A percentile compares a stretch with the other conserved stretches of the same genome.
These are phyloP conservation scores for Crataegus laevigata DNA, from an alignment of 306 rosid genomes.

Conservation along the genomic window DNA sequence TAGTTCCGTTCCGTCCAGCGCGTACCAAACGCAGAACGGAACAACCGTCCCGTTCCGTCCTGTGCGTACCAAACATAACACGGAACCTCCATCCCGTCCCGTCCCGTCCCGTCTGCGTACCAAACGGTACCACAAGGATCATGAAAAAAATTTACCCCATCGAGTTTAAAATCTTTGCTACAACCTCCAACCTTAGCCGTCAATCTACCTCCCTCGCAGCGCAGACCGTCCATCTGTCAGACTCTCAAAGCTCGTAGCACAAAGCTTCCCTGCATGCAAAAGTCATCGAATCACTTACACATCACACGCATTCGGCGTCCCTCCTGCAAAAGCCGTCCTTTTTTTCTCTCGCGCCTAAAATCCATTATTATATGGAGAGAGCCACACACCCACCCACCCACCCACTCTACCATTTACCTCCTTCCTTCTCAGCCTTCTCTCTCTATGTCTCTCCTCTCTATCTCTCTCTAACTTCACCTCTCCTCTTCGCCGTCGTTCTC, in stretches of 20 bases:
- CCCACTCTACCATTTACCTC: not conserved
- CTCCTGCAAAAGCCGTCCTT: not conserved
- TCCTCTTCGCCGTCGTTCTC: not conserved
- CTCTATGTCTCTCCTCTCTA: not conserved
- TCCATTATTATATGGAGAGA: not conserved
- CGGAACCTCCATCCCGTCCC: too few species aligned
- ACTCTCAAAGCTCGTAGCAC: not conserved
- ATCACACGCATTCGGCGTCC: not conserved
- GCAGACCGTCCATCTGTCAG: not conserved
- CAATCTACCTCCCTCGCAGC: too few species aligned
- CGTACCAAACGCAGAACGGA: too few species aligned
- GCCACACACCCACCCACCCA: not conserved
- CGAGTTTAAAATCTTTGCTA: not conserved
- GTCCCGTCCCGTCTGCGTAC: too few species aligned
- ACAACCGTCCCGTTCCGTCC: too few species aligned
- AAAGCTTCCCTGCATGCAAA: not conserved
- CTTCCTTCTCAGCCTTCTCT: not conserved
- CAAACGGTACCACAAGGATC: too few species aligned
- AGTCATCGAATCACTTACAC: not conserved
- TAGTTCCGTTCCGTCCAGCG: too few species aligned
- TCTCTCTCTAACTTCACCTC: too few species aligned
- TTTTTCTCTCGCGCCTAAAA: constrained; percentile 1
- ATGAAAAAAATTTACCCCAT: not conserved
- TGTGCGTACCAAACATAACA: too few species aligned
- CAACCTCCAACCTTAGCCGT: not conserved